These are phyloP conservation scores for Metschnikowia similis DNA, from an alignment of 805 yeast species.

Conservation along the genomic window DNA sequence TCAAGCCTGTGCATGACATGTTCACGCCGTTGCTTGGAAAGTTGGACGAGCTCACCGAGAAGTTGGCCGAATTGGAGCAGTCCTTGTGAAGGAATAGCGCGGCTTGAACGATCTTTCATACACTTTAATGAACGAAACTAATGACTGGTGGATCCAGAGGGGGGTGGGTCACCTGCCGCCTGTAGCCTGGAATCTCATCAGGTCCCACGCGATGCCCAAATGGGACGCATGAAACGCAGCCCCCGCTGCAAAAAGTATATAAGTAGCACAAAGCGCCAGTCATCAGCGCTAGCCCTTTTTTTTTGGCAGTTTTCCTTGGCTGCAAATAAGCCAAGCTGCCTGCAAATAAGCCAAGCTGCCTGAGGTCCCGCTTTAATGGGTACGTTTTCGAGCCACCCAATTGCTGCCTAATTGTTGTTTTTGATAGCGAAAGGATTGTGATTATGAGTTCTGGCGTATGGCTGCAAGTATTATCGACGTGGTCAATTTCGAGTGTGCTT, in stretches of 20 bases:
- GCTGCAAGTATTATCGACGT: no score
- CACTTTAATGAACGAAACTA: neutral
- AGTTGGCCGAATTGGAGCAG: slow-evolving; percentile 35
- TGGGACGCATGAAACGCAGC: neutral
- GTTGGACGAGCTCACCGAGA: slow-evolving; percentile 40
- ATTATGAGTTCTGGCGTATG: no score
- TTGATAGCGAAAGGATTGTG: no score
- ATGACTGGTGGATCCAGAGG: neutral
- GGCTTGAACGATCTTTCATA: neutral
- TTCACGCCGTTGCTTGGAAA: slow-evolving; percentile 56
- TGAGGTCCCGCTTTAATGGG: no score
- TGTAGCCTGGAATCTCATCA: neutral
- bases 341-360: no score
- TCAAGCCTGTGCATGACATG: slow-evolving; percentile 44
- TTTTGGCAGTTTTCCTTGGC: neutral
- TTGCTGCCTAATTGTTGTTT: no score
- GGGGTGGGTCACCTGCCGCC: neutral
- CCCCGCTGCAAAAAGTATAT: neutral
- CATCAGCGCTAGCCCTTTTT: no score
- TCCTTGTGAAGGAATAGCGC: neutral
- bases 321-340: neutral
- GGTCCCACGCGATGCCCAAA: neutral
- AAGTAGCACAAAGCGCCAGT: neutral
- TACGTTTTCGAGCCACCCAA: no score
- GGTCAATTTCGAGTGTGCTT: no score